Evolutionary conservation across 768 basidiomycete genomes (phyloP).

Genomic region (Hypholoma fasciculare): DNA sequence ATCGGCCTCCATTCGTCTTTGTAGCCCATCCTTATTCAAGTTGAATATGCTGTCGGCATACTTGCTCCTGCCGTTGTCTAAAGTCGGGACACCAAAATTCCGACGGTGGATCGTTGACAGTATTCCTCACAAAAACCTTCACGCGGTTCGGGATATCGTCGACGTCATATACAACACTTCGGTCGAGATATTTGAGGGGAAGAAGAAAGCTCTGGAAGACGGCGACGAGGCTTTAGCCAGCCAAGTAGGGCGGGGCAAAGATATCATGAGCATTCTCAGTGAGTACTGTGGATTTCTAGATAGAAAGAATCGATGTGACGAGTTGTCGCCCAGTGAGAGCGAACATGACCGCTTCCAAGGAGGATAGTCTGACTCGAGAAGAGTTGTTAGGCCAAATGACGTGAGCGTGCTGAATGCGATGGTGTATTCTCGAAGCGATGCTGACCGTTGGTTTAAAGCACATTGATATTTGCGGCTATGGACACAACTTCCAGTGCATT

Average conservation of each 20-base stretch:
- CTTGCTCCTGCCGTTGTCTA: constrained; percentile 17
- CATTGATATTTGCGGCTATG: constrained; percentile 25
- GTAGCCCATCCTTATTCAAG: neutral
- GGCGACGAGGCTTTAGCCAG: constrained; percentile 36
- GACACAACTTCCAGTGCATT: constrained; percentile 25
- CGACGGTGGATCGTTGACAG: constrained; percentile 31
- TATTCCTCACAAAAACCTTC: constrained; percentile 31
- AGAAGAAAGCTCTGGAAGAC: constrained; percentile 33
- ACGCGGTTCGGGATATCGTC: constrained; percentile 29
- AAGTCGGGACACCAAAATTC: constrained; percentile 28
- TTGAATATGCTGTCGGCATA: neutral
- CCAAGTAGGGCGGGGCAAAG: constrained; percentile 32
- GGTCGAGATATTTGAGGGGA: constrained; percentile 32
- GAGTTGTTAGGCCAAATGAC: constrained; percentile 38
- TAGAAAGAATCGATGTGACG: neutral
- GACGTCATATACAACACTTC: constrained; percentile 36
- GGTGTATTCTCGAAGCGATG: neutral
- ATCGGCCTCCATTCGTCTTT: neutral
- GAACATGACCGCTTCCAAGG: constrained; percentile 29
- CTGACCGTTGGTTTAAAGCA: constrained; percentile 4
- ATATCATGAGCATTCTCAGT: constrained; percentile 49
- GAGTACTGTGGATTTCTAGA: constrained; percentile 10
- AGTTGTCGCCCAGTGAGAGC: constrained; percentile 30
- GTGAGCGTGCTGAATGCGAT: neutral
- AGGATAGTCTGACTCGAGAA: constrained; percentile 28